Conservation (phyloP, 2,329 filamentous ascomycete species). For the Aspergillus ruber region DNA sequence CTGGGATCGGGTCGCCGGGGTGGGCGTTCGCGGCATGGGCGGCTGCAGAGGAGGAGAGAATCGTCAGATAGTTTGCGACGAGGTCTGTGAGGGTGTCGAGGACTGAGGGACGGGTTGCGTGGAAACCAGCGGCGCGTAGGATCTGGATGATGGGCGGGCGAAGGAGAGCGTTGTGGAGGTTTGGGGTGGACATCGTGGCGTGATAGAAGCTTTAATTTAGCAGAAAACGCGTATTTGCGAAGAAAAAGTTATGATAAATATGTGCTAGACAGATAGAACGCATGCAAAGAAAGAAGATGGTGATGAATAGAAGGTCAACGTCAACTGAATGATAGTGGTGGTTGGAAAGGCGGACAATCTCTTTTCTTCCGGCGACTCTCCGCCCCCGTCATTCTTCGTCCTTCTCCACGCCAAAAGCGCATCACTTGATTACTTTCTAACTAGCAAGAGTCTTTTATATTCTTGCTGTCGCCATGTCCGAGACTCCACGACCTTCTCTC, state of each 20-base stretch:
- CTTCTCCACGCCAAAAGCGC: neutral
- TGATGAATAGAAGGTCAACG: neutral
- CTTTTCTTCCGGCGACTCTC: conserved; percentile 4
- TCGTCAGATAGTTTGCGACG: conserved; percentile 69
- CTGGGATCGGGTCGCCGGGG: conserved; percentile 54
- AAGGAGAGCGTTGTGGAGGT: conserved; percentile 68
- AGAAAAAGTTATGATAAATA: too few species aligned
- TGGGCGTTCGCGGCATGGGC: conserved; percentile 65
- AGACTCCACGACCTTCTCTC: conserved; percentile 27
- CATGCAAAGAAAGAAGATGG: neutral
- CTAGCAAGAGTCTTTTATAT: conserved; percentile 6
- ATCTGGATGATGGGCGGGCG: conserved; percentile 85
- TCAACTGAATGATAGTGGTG: conserved; percentile 1
- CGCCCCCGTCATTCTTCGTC: neutral
- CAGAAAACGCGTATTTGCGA: neutral
- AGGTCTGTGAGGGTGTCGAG: conserved; percentile 85
- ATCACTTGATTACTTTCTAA: conserved; percentile 2
- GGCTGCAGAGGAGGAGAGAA: conserved; percentile 67
- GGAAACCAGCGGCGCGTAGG: conserved; percentile 84
- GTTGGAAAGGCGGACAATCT: conserved; percentile 2
- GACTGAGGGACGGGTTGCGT: conserved; percentile 71
- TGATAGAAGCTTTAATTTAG: neutral
- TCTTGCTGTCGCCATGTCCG: conserved; percentile 26
- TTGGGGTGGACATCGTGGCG: conserved; percentile 37
- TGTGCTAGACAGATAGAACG: neutral